phyloP scores from a whole-genome alignment of 2,329 filamentous ascomycete genomes.

The Graphium sp. region DNA sequence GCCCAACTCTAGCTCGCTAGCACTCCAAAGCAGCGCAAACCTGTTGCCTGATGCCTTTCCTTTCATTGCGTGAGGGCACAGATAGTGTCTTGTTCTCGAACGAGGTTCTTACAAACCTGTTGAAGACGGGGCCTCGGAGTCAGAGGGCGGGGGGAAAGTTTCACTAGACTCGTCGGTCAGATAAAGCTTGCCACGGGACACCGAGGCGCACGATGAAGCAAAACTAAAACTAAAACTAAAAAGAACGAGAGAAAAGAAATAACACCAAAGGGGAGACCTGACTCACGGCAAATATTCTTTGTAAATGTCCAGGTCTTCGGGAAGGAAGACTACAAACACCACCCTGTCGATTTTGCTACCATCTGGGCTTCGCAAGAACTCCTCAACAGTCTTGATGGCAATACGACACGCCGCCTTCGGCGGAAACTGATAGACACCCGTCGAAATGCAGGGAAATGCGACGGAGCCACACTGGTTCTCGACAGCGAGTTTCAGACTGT shows the following conservation, averaged over 20 bases:
- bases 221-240: too few relatives aligned
- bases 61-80: too few relatives aligned
- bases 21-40: too few relatives aligned
- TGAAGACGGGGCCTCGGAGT: too few relatives aligned
- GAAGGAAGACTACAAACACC: slow-evolving; percentile 71
- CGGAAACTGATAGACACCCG: slow-evolving; percentile 81
- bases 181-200: too few relatives aligned
- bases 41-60: too few relatives aligned
- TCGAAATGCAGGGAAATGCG: slow-evolving; percentile 75
- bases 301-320: slow-evolving; percentile 65
- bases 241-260: neutral
- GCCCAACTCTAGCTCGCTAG: too few relatives aligned
- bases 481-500: slow-evolving; percentile 55
- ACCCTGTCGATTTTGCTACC: slow-evolving; percentile 47
- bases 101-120: too few relatives aligned
- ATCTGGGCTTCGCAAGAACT: slow-evolving; percentile 30
- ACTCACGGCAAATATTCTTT: slow-evolving; percentile 39
- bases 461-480: slow-evolving; percentile 49
- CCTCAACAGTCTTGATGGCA: slow-evolving; percentile 43
- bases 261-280: neutral
- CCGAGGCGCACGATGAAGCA: too few relatives aligned
- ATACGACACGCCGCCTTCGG: slow-evolving; percentile 53
- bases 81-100: too few relatives aligned
- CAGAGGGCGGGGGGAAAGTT: too few relatives aligned
- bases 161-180: too few relatives aligned